Conservation (phyloP, 441 rosid species). For the Gossypium trilobum region DNA sequence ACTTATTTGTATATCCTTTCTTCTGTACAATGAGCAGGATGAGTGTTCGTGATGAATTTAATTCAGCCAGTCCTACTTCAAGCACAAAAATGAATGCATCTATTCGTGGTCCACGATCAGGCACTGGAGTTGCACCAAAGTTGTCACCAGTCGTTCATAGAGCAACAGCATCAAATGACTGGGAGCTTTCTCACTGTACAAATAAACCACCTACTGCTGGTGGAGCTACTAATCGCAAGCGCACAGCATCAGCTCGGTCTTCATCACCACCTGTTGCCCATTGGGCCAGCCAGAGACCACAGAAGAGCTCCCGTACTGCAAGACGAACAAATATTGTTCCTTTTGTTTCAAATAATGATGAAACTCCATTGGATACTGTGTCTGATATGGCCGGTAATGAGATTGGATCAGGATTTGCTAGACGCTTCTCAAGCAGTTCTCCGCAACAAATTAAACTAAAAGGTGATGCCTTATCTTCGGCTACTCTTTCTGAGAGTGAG, state of each 20-base stretch:
- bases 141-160: slow-evolving; percentile 67
- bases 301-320: slow-evolving; percentile 79
- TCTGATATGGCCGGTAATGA: slow-evolving; percentile 74
- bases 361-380: slow-evolving; percentile 54
- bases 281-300: slow-evolving; percentile 93
- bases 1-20: slow-evolving; percentile 6
- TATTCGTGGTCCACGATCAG: slow-evolving; percentile 73
- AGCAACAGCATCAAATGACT: slow-evolving; percentile 60
- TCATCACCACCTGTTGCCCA: slow-evolving; percentile 86
- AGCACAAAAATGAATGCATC: slow-evolving; percentile 59
- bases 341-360: slow-evolving; percentile 63
- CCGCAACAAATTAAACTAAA: slow-evolving; percentile 67
- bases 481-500: slow-evolving; percentile 87
- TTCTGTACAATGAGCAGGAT: slow-evolving; percentile 42
- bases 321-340: slow-evolving; percentile 86
- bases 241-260: slow-evolving; percentile 59
- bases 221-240: slow-evolving; percentile 72
- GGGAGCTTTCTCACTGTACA: slow-evolving; percentile 78
- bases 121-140: slow-evolving; percentile 65
- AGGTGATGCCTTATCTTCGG: slow-evolving; percentile 59
- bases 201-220: slow-evolving; percentile 63
- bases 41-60: slow-evolving; percentile 63
- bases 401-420: slow-evolving; percentile 53
- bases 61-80: slow-evolving; percentile 77
- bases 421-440: slow-evolving; percentile 59